Base-by-base conservation (phyloP, 768 basidiomycete genomes). In the Tulasnella sp. region DNA sequence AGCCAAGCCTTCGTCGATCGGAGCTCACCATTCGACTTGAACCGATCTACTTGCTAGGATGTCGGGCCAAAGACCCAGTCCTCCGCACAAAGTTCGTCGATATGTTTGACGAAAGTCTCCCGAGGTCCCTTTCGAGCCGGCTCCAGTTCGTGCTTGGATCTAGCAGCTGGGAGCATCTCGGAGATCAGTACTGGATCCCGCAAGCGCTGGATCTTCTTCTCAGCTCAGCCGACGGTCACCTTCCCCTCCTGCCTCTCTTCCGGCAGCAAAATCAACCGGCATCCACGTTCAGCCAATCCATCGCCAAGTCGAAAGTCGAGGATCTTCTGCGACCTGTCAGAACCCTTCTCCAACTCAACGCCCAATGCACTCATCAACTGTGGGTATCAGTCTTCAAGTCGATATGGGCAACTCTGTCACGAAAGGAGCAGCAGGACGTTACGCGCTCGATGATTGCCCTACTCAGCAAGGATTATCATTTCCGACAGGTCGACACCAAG, bases 1-100 rank as follows among this genome's bases (percentile, higher is more conserved):
- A 95, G 59, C 89, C 93, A 19, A 80, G 82, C 3, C 82, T 99
- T 62, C 89, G 94, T 47, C 88, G 95, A 52, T 96, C 93, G 71
- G 97, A 99, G 75, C 83, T 99, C 74, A 99, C 97, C 1, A 89
- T 91, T 47, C 88, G 95, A 12, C 84, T 99, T 19, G 97, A 99
- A 77, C 89, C 91, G 35, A 89, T 95, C 1, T 99, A 98, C 83
- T 84, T 98, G 40, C 83, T 98, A 35, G 97, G 96, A 5, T 94
- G 92, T 79, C 88, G 92, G 36, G 90, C 91, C 2, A 86, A 89
- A 75, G 94, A 98, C 77, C 83, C 90, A 0, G 80, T 81, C 9
- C 83, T 97, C 32, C 87, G 97, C 64, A 89, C 90, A 73, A 85
- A 86, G 44, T 99, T 98, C 81, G 84, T 98, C 76, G 93, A 95